Evolutionary conservation across 345 rosid species (phyloP).

Genomic region (Eucalyptus sp.): DNA sequence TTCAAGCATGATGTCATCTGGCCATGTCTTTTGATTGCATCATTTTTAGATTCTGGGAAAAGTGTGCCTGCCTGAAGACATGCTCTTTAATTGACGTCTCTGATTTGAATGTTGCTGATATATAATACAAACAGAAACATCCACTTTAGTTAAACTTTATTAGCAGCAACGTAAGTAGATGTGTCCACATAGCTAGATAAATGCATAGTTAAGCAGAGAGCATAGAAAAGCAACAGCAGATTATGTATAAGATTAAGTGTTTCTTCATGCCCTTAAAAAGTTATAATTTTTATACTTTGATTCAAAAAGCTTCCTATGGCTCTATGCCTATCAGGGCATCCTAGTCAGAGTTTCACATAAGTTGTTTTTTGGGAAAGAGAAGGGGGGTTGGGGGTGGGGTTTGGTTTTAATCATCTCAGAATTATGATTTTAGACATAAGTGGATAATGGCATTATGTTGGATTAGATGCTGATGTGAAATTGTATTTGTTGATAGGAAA

Average conservation of each 20-base stretch:
- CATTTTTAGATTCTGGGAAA: background rate
- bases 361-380: background rate
- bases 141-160: background rate
- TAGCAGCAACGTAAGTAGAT: background rate
- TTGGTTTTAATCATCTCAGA: background rate
- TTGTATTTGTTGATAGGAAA: background rate
- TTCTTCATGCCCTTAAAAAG: background rate
- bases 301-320: background rate
- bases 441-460: background rate
- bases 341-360: background rate
- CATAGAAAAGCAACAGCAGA: background rate
- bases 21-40: background rate
- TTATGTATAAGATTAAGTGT: background rate
- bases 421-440: background rate
- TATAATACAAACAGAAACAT: background rate
- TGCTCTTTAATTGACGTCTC: background rate
- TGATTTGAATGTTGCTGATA: background rate
- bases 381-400: rapidly evolving
- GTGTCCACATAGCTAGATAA: background rate
- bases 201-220: background rate
- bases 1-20: background rate
- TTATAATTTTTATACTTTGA: background rate
- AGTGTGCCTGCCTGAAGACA: background rate
- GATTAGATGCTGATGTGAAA: background rate
- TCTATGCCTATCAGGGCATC: background rate